Percentiles rank a stretch among this genome's conserved stretches.
phyloP scores from a whole-genome alignment of 2,329 filamentous ascomycete genomes.

The Grosmannia serpens region DNA sequence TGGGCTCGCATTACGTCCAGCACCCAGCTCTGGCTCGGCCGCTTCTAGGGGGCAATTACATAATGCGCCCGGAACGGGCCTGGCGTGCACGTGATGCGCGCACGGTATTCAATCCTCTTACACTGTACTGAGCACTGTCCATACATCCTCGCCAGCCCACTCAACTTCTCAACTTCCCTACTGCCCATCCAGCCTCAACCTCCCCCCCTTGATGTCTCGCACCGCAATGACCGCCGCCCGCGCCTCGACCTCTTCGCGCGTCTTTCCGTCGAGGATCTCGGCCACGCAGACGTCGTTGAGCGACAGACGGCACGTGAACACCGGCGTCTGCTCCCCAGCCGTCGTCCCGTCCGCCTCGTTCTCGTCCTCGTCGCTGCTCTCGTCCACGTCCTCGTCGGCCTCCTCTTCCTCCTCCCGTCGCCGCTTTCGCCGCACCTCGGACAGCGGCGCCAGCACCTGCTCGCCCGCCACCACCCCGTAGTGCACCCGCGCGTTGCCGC shows the following conservation, averaged over 20 bases:
- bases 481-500: constrained; percentile 36
- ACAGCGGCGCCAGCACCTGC: constrained; percentile 1
- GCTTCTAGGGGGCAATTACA: too few species aligned
- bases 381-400: constrained; percentile 8
- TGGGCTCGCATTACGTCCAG: too few species aligned
- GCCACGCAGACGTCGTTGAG: constrained; percentile 36
- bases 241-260: constrained; percentile 39
- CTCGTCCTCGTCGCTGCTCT: not conserved
- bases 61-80: too few species aligned
- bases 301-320: constrained; percentile 33
- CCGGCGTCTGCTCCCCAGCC: not conserved
- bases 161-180: constrained; percentile 14
- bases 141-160: too few species aligned
- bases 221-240: constrained; percentile 44
- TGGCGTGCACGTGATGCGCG: too few species aligned
- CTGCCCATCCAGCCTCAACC: too few species aligned
- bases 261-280: constrained; percentile 32
- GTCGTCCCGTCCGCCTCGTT: not conserved
- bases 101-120: too few species aligned
- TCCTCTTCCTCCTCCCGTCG: constrained; percentile 6
- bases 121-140: too few species aligned
- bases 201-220: too few species aligned
- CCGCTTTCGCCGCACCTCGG: constrained; percentile 12
- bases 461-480: constrained; percentile 31
- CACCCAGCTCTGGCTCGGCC: too few species aligned